These are phyloP conservation scores for Carex myosuroides DNA, from an alignment of 176 grass and related monocot genomes.

Conservation along the genomic window DNA sequence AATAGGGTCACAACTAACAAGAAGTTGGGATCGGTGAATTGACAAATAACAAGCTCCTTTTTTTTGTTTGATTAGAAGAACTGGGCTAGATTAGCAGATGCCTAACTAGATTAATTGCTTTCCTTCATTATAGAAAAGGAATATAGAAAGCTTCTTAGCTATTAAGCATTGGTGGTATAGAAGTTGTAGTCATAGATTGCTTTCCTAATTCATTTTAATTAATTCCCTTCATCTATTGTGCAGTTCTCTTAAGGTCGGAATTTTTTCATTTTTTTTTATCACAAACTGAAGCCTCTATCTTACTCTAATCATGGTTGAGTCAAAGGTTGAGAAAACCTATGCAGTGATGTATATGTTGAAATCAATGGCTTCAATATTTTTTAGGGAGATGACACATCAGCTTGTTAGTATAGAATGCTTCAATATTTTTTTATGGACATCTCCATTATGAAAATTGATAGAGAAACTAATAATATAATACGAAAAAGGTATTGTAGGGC, in stretches of 20 bases:
- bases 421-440: neutral
- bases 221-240: neutral
- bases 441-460: neutral
- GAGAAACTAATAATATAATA: neutral
- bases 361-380: neutral
- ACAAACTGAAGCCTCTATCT: neutral
- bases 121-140: neutral
- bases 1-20: constrained; percentile 3
- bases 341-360: neutral
- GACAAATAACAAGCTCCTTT: neutral
- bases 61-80: neutral
- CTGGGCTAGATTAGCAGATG: neutral
- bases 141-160: no score
- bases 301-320: neutral
- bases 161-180: no score
- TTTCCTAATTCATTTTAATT: no score
- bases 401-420: neutral
- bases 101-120: neutral
- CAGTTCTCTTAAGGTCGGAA: neutral
- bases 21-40: constrained; percentile 14
- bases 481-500: neutral
- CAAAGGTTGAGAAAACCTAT: neutral
- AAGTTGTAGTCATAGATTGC: no score
- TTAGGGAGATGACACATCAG: neutral
- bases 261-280: neutral